Percentiles rank a stretch among this genome's conserved stretches.
Evolutionary conservation across 129 eudicot genomes (phyloP).

Genomic region (Artemisia annua): DNA sequence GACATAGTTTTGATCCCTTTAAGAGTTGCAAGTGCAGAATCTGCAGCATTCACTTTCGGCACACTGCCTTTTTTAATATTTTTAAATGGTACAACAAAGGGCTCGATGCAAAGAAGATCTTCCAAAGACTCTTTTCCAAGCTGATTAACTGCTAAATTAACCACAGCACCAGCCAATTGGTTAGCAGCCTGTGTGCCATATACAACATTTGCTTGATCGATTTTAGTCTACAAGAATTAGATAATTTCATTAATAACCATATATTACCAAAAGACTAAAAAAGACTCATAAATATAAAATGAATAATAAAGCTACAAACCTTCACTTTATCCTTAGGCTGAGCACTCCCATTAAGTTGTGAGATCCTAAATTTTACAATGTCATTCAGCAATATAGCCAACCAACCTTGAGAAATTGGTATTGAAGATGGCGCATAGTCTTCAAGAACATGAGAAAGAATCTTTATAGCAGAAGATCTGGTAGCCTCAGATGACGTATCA

Average conservation of each 20-base stretch:
- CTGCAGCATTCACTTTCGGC: slow-evolving; percentile 68
- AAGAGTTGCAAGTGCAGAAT: slow-evolving; percentile 84
- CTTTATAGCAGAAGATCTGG: slow-evolving; percentile 68
- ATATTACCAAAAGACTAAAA: background rate
- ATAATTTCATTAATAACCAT: slow-evolving; percentile 21
- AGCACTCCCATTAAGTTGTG: slow-evolving; percentile 52
- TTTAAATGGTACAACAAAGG: slow-evolving; percentile 67
- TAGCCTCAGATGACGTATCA: slow-evolving; percentile 51
- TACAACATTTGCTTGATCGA: slow-evolving; percentile 66
- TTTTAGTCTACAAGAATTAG: slow-evolving; percentile 72
- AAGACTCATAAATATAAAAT: background rate
- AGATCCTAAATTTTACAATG: slow-evolving; percentile 49
- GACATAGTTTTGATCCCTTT: slow-evolving; percentile 95
- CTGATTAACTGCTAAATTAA: slow-evolving; percentile 70
- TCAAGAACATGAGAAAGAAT: slow-evolving; percentile 80
- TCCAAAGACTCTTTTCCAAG: slow-evolving; percentile 48
- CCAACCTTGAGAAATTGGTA: slow-evolving; percentile 98
- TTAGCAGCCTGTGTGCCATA: slow-evolving; percentile 70
- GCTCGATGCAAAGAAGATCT: slow-evolving; percentile 80
- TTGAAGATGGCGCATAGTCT: slow-evolving; percentile 76
- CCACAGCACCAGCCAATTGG: slow-evolving; percentile 72
- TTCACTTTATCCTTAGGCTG: slow-evolving; percentile 79
- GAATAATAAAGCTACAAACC: slow-evolving; percentile 44
- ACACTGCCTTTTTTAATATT: slow-evolving; percentile 59
- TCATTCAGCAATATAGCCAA: slow-evolving; percentile 72